Evolutionary conservation across 106 monocot species (phyloP), one percentile per base, ranked within the genome.

Genomic region (Dendrobium chrysotoxum): DNA sequence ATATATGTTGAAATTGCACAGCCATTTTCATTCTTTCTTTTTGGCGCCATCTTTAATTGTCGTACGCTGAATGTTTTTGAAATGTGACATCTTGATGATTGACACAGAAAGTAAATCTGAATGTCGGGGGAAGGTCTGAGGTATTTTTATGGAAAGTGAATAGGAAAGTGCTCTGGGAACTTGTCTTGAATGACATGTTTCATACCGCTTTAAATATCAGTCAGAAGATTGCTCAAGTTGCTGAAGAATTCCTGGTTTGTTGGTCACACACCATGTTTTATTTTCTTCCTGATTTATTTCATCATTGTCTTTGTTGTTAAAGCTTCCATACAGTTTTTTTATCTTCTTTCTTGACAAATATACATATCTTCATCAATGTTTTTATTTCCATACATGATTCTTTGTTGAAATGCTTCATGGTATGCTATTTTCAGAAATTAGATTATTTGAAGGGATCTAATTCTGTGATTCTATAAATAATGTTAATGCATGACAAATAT

Each of bases 141-240:
- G 55, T 46, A 61, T 95, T 86, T 75, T 70, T 94, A 16, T 99
- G 98, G 95, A 90, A 84, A 86, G 89, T 93, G 75, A 87, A 95
- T 23, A 88, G 77, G 76, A 68, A 61, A 57, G 15, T 70, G 13
- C 71, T 88, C 30, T 84, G 78, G 85, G 83, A 90, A 45, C 80
- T 84, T 71, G 41, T 90, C n/a, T 78, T 95, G 10, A 82, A 99
- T 83, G 85, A 95, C 78, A 87, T 95, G 81, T 91, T 88, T 72
- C 95, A 91, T 85, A 89, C 88, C 77, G 90, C 91, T 45, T 82
- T 88, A 77, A 98, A 98, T 91, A 79, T 98, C 76, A 92, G 81
- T 17, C 85, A 81, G 79, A 88, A 88, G 80, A 87, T 92, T 72
- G 78, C 85, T 80, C 71, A 91, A 76, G 28, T 46, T 45, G 26